A percentile compares a stretch with the other conserved stretches of the same genome.
These are phyloP conservation scores for Annulohypoxylon stygium DNA, from an alignment of 495 filamentous ascomycete genomes.

Conservation along the genomic window DNA sequence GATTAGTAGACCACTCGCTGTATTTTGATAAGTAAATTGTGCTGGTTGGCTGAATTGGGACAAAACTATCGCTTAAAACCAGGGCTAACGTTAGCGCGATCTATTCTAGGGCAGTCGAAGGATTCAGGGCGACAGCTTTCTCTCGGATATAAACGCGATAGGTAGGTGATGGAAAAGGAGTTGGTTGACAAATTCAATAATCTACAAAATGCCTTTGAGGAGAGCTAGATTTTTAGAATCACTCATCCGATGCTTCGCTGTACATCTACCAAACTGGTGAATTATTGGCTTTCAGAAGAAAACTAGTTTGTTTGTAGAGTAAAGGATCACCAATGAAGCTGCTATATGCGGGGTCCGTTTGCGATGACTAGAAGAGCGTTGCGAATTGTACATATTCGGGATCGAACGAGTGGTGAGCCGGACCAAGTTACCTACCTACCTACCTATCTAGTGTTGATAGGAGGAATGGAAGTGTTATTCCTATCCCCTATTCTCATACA, in stretches of 20 bases:
- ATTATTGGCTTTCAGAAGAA: not conserved
- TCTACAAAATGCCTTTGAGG: not conserved
- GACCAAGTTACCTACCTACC: not conserved
- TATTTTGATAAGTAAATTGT: not conserved
- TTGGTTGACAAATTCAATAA: conserved; percentile 6
- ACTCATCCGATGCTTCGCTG: conserved; percentile 1
- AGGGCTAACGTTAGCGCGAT: conserved; percentile 23
- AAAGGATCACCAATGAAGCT: conserved; percentile 11
- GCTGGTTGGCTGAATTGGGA: not conserved
- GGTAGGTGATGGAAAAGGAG: not conserved
- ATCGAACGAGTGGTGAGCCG: conserved; percentile 1
- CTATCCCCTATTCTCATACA: conserved; percentile 19
- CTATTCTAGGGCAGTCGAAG: conserved; percentile 28
- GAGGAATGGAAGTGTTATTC: conserved; percentile 19
- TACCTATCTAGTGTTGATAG: not conserved
- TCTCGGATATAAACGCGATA: not conserved
- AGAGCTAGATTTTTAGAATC: not conserved
- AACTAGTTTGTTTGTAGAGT: conserved; percentile 1
- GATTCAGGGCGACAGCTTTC: conserved; percentile 4
- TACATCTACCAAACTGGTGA: not conserved
- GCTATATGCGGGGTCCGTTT: conserved; percentile 6
- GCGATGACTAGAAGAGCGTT: not conserved
- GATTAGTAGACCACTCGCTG: conserved; percentile 1
- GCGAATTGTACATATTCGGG: not conserved
- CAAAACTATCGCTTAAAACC: conserved; percentile 12